phyloP scores from a whole-genome alignment of 2,329 filamentous ascomycete species.

The Aureobasidium sp. region DNA sequence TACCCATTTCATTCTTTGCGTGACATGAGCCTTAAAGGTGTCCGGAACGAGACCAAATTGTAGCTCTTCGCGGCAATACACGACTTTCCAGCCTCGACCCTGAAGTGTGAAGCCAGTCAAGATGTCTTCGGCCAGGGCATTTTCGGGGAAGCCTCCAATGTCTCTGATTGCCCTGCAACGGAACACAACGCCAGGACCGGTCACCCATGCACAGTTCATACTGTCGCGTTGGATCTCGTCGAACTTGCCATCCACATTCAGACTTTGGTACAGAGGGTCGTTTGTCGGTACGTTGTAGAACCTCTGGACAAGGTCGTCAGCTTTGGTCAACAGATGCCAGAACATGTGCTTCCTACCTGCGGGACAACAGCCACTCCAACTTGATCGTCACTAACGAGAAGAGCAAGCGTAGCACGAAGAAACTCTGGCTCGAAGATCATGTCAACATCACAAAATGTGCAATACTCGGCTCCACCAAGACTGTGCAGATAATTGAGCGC shows the following conservation, averaged over 20 bases:
- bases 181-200: slow-evolving; percentile 55
- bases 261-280: slow-evolving; percentile 52
- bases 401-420: slow-evolving; percentile 53
- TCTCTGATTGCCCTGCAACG: slow-evolving; percentile 53
- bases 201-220: slow-evolving; percentile 51
- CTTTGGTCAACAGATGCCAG: too few relatives aligned
- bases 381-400: slow-evolving; percentile 48
- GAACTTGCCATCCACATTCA: slow-evolving; percentile 53
- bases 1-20: slow-evolving; percentile 51
- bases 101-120: slow-evolving; percentile 53
- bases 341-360: neutral
- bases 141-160: slow-evolving; percentile 56
- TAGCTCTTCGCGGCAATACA: slow-evolving; percentile 52
- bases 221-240: slow-evolving; percentile 42
- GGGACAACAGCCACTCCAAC: slow-evolving; percentile 53
- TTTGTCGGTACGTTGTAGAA: slow-evolving; percentile 57
- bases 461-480: slow-evolving; percentile 3
- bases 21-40: slow-evolving; percentile 49
- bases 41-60: slow-evolving; percentile 56
- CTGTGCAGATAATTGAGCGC: slow-evolving; percentile 7
- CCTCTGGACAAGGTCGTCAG: slow-evolving; percentile 34
- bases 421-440: slow-evolving; percentile 59
- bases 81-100: slow-evolving; percentile 56
- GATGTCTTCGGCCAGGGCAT: slow-evolving; percentile 55
- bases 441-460: slow-evolving; percentile 32